Conservation (phyloP, 768 basidiomycete genomes). For the Epithele typhae region DNA sequence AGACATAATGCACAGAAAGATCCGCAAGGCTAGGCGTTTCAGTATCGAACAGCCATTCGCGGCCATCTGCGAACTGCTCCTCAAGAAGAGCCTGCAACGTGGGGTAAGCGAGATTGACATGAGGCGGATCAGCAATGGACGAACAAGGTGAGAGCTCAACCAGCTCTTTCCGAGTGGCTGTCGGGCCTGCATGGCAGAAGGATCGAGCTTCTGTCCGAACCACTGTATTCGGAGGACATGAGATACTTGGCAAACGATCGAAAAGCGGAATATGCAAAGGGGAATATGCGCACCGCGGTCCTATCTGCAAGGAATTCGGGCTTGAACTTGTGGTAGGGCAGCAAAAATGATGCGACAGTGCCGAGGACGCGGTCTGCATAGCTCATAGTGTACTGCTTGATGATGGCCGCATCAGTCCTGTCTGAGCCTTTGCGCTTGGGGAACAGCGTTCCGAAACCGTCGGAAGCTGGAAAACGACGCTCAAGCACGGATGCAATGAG, state of each 20-base stretch:
- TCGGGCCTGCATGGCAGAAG: conserved; percentile 23
- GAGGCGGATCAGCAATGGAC: conserved; percentile 4
- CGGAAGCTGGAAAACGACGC: conserved; percentile 46
- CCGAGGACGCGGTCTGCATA: conserved; percentile 45
- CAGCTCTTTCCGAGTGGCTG: conserved; percentile 32
- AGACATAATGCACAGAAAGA: conserved; percentile 45
- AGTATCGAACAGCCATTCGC: conserved; percentile 57
- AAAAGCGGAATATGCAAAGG: not conserved
- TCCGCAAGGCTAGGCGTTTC: conserved; percentile 48
- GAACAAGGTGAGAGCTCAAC: conserved; percentile 46
- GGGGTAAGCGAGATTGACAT: not conserved
- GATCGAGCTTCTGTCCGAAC: conserved; percentile 12
- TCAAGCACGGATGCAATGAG: conserved; percentile 50
- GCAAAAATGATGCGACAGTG: conserved; percentile 31
- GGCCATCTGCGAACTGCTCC: conserved; percentile 45
- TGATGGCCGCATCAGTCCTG: conserved; percentile 40
- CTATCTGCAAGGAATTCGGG: conserved; percentile 46
- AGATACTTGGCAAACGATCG: not conserved
- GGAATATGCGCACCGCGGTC: conserved; percentile 33
- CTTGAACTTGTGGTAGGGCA: conserved; percentile 48
- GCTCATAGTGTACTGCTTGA: conserved; percentile 43
- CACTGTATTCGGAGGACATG: conserved; percentile 5
- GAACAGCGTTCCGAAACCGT: conserved; percentile 42
- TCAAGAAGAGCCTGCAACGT: conserved; percentile 30
- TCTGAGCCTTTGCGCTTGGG: conserved; percentile 38